Evolutionary conservation across 176 grass and related monocot genomes (phyloP), one percentile per base, ranked within the genome.

Genomic region (Ensete glaucum): DNA sequence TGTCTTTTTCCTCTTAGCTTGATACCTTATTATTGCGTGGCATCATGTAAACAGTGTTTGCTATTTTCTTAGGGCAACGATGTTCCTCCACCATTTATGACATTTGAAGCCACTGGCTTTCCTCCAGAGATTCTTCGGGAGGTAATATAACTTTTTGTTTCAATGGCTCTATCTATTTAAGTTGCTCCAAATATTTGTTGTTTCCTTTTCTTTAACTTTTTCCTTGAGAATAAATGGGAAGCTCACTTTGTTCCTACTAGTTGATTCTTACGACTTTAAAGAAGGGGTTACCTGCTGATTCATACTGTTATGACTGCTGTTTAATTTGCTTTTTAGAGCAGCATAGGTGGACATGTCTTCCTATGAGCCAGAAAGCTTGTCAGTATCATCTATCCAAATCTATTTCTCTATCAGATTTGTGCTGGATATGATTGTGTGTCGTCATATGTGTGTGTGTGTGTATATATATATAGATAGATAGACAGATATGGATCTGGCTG

Each of bases 61-160:
- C 51, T 29, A n/a, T 67, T 54, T 12, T 79, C 20, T 58, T 82
- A 99, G 95, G 95, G 95, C 53, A 91, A 89, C 29, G 90, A 99
- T 48, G 88, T 93, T 79, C 95, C 95, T 72, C 77, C 90, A 79
- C 95, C 95, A 11, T 99, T 99, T 86, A 99, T 99, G 95, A 99
- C 95, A 82, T 99, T 99, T 79, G 95, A 99, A 69, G 50, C 90
- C 24, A 89, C 94, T 70, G 95, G 88, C 66, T 91, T 99, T 69
- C 95, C 95, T 64, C 95, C 95, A 72, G 95, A 99, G 81, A 94
- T 99, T 67, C 70, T 99, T 51, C 85, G 85, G 72, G 95, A 99
- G 95, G 95, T 99, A 94, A 74, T 80, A 43, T 43, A 43, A 43
- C 83, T 84, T 56, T 53, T 80, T 15, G 20, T 64, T 84, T 83